phyloP scores from a whole-genome alignment of 192 early-diverging fungal species.

The Backusella psychrophila region DNA sequence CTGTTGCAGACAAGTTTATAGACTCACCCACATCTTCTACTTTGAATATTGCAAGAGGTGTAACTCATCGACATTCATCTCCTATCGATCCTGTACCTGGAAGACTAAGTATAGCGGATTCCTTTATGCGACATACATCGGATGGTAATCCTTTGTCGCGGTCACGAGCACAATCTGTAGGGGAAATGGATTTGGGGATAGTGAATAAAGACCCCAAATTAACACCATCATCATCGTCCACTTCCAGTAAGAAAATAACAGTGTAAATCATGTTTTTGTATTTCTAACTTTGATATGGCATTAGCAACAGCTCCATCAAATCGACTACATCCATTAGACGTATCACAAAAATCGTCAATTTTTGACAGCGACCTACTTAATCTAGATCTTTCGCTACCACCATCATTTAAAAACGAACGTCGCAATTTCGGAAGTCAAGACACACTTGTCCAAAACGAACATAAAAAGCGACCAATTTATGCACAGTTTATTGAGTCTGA shows the following conservation, averaged over 20 bases:
- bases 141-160: background rate
- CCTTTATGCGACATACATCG: background rate
- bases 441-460: slow-evolving; percentile 14
- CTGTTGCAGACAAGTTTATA: slow-evolving; percentile 14
- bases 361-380: slow-evolving; percentile 8
- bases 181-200: background rate
- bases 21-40: background rate
- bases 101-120: background rate
- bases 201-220: background rate
- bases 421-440: slow-evolving; percentile 24
- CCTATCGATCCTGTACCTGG: slow-evolving; percentile 2
- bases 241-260: background rate
- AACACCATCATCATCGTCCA: background rate
- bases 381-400: background rate
- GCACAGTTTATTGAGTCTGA: slow-evolving; percentile 9
- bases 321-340: background rate
- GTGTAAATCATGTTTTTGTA: too few species aligned
- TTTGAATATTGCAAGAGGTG: background rate
- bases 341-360: background rate
- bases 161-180: background rate
- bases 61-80: background rate
- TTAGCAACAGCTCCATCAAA: background rate
- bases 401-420: background rate
- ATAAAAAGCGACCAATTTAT: slow-evolving; percentile 11
- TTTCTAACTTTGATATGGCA: background rate